phyloP scores from a whole-genome alignment of 768 basidiomycete species.

The Suillus subluteus region DNA sequence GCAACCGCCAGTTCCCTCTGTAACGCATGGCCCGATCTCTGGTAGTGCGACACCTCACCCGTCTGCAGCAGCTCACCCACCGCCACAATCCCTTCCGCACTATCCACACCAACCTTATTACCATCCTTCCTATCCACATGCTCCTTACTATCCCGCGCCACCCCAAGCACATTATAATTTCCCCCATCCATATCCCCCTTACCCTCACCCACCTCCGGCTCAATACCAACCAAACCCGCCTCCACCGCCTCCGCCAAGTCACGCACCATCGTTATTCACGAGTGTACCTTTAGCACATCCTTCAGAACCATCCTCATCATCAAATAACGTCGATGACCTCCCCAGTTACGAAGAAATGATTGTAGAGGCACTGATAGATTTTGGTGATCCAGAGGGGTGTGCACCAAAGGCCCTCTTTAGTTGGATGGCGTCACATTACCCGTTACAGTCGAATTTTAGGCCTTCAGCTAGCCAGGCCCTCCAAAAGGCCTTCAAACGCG shows the following conservation, averaged over 20 bases:
- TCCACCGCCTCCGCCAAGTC: constrained; percentile 36
- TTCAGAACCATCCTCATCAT: constrained; percentile 23
- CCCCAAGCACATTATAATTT: constrained; percentile 42
- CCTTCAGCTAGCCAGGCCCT: constrained; percentile 89
- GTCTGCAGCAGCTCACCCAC: constrained; percentile 24
- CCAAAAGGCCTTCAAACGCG: constrained; percentile 83
- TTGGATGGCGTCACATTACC: constrained; percentile 85
- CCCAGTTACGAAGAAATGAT: constrained; percentile 95
- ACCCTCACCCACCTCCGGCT: constrained; percentile 34
- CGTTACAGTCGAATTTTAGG: constrained; percentile 85
- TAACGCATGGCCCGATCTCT: constrained; percentile 22
- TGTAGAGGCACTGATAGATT: constrained; percentile 72
- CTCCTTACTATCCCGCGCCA: constrained; percentile 63
- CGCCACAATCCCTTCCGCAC: constrained; percentile 30
- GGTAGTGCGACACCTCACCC: constrained; percentile 28
- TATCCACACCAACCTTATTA: constrained; percentile 62
- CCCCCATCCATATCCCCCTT: constrained; percentile 40
- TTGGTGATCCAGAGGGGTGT: constrained; percentile 71
- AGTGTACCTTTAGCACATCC: constrained; percentile 31
- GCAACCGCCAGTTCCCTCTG: constrained; percentile 19
- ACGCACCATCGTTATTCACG: constrained; percentile 23
- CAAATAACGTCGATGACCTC: constrained; percentile 50
- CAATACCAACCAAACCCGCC: constrained; percentile 34
- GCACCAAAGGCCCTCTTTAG: constrained; percentile 83
- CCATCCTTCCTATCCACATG: constrained; percentile 64